Evolutionary conservation across 2,329 filamentous ascomycete genomes (phyloP).

Genomic region (Aquanectria penicillioides): DNA sequence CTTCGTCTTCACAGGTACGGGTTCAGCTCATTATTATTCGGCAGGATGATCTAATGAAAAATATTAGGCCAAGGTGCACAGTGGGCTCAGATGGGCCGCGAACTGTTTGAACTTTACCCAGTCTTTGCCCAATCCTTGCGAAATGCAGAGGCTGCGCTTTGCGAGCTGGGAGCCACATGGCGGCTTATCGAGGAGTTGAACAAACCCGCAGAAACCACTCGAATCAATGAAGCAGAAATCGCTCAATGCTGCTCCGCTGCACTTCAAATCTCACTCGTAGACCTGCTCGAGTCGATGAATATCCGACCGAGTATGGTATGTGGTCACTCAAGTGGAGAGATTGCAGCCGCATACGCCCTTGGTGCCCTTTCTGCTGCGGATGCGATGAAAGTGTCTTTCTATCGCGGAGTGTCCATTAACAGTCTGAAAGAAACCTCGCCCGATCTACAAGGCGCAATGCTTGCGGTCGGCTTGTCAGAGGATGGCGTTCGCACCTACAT

Average conservation of each 20-base stretch:
- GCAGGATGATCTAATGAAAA: neutral
- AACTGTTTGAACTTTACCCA: neutral
- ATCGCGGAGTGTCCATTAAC: neutral
- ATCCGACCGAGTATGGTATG: neutral
- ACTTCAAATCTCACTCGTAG: neutral
- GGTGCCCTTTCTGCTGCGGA: neutral
- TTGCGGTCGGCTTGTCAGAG: neutral
- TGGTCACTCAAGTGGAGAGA: slow-evolving; percentile 1
- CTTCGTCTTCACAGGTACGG: neutral
- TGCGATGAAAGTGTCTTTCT: neutral
- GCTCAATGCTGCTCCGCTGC: neutral
- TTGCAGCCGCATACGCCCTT: neutral
- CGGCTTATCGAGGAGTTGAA: neutral
- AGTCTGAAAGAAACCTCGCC: neutral
- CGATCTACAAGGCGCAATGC: neutral
- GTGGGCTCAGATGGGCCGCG: neutral
- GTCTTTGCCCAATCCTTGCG: neutral
- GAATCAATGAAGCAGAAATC: neutral
- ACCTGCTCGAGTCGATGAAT: neutral
- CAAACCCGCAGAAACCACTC: neutral
- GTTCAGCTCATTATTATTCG: neutral
- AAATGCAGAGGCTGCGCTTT: neutral
- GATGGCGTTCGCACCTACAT: neutral
- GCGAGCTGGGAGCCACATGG: neutral
- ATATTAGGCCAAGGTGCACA: neutral